These are phyloP conservation scores for Evansstolkia leycettana DNA, from an alignment of 495 filamentous ascomycete genomes.

Conservation along the genomic window DNA sequence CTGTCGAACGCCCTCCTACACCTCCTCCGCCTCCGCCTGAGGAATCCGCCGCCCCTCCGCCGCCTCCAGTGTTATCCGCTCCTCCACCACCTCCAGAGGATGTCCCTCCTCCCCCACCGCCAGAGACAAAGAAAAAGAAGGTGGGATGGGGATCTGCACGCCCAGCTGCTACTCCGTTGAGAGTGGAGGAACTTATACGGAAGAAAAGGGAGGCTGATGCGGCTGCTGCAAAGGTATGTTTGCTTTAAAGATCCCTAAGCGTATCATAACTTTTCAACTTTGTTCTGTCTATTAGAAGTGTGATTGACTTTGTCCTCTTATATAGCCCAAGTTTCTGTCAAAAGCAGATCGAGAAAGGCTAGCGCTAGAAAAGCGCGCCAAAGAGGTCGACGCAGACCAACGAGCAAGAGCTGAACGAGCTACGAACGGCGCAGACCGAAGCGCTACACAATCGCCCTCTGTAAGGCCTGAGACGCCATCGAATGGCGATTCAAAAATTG, in stretches of 20 bases:
- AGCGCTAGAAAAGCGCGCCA: conserved; percentile 71
- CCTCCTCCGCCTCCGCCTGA: conserved; percentile 49
- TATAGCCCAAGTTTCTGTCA: conserved; percentile 78
- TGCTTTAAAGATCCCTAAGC: too few species aligned
- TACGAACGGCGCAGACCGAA: conserved; percentile 19
- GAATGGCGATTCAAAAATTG: conserved; percentile 14
- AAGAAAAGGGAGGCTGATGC: conserved; percentile 73
- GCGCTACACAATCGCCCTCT: conserved; percentile 8
- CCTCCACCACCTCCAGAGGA: conserved; percentile 49
- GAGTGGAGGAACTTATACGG: conserved; percentile 63
- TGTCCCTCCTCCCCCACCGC: conserved; percentile 41
- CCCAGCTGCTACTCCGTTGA: conserved; percentile 41
- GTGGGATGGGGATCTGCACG: conserved; percentile 37
- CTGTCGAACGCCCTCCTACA: conserved; percentile 21
- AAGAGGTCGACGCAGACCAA: conserved; percentile 66
- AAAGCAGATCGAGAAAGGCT: conserved; percentile 81
- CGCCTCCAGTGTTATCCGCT: conserved; percentile 29
- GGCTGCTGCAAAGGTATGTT: conserved; percentile 56
- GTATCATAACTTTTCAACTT: neutral
- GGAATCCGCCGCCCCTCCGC: conserved; percentile 28
- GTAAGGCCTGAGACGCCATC: conserved; percentile 5
- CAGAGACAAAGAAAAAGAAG: conserved; percentile 39
- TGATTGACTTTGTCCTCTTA: conserved; percentile 6
- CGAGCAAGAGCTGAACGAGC: conserved; percentile 18
- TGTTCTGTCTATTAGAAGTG: neutral